A percentile compares a stretch with the other conserved stretches of the same genome.
Conservation (phyloP, 345 rosid species). For the Salix koriyanagi region DNA sequence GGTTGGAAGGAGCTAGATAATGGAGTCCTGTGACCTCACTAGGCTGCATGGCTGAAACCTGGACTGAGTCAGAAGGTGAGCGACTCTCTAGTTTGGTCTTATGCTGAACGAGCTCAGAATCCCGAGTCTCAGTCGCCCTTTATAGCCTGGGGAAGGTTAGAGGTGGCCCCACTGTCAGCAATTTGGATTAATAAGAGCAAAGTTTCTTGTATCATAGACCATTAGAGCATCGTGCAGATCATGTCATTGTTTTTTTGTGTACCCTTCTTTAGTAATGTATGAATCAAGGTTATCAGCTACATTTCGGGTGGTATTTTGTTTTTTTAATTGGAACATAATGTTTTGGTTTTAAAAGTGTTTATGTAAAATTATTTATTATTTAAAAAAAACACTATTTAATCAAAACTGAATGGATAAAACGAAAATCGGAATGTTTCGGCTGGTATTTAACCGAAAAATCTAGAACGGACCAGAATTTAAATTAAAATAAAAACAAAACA, state of each 20-base stretch:
- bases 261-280: not conserved
- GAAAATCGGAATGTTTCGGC: no score
- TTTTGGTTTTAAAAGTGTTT: no score
- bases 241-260: slow-evolving; percentile 20
- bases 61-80: not conserved
- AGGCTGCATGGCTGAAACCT: slow-evolving; percentile 51
- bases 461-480: no score
- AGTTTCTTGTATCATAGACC: slow-evolving; percentile 11
- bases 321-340: no score
- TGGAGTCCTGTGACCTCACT: slow-evolving; percentile 50
- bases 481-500: no score
- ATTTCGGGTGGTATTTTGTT: no score
- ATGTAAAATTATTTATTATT: no score
- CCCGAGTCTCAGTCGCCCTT: slow-evolving; percentile 32
- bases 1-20: slow-evolving; percentile 33
- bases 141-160: slow-evolving; percentile 44
- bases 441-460: no score
- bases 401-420: rapidly evolving
- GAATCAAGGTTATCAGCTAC: no score
- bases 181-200: slow-evolving; percentile 19
- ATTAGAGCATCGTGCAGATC: slow-evolving; percentile 32
- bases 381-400: no score
- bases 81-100: slow-evolving; percentile 7
- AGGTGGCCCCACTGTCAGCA: slow-evolving; percentile 44
- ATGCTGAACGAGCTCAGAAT: slow-evolving; percentile 22